Percentiles rank a stretch among this genome's conserved stretches.
Conservation (phyloP, 2,329 filamentous ascomycete genomes). For the Dothiorella sarmentorum region DNA sequence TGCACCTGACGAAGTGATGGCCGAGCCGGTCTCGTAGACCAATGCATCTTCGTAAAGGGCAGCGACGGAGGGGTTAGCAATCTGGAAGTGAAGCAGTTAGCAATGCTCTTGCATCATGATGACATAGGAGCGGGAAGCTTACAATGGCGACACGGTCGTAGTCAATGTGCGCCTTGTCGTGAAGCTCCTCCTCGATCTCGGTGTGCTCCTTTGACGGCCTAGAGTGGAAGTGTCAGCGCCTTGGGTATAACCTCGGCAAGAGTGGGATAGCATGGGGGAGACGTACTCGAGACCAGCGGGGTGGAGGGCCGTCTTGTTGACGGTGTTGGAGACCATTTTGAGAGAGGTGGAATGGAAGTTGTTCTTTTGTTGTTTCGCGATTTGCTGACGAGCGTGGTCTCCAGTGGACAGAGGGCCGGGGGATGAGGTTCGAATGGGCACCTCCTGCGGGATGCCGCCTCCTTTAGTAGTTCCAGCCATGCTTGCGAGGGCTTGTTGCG, state of each 20-base stretch:
- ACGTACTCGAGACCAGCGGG: constrained; percentile 86
- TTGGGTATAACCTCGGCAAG: constrained; percentile 3
- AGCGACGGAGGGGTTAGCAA: constrained; percentile 90
- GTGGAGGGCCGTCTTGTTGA: constrained; percentile 93
- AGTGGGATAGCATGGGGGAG: constrained; percentile 16
- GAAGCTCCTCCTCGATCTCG: constrained; percentile 94
- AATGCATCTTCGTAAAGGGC: constrained; percentile 98
- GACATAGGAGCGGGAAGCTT: constrained; percentile 39
- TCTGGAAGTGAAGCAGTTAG: constrained; percentile 38
- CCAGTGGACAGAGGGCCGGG: constrained; percentile 47
- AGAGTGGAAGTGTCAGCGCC: background rate
- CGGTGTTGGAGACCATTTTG: constrained; percentile 36
- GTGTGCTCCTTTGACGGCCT: constrained; percentile 68
- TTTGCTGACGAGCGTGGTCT: constrained; percentile 57
- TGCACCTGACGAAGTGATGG: constrained; percentile 93
- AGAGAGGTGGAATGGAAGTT: constrained; percentile 59
- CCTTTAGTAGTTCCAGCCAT: constrained; percentile 39
- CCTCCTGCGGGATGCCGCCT: constrained; percentile 29
- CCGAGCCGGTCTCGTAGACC: constrained; percentile 94
- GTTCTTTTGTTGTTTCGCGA: constrained; percentile 55
- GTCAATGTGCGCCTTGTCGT: constrained; percentile 97
- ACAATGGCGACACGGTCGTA: constrained; percentile 98
- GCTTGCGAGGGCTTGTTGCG: constrained; percentile 19
- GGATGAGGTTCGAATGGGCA: constrained; percentile 33
- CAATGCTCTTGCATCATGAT: background rate